These are phyloP conservation scores for Sporobolomyces pararoseus DNA, from an alignment of 768 basidiomycete species.

Conservation along the genomic window DNA sequence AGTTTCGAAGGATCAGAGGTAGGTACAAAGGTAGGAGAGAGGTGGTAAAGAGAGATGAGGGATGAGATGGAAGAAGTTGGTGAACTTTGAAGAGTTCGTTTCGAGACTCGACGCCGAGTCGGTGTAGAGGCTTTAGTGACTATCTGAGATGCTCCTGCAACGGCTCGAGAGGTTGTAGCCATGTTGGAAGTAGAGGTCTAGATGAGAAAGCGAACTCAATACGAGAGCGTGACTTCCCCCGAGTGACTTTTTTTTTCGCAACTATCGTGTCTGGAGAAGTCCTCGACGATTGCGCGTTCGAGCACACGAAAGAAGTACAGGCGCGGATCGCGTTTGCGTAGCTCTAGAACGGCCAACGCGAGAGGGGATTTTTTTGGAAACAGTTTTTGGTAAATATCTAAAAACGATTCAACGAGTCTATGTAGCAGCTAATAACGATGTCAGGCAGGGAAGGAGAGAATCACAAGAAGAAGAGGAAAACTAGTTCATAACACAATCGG, in stretches of 20 bases:
- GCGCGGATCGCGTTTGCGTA: too few species aligned
- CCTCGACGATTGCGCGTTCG: too few species aligned
- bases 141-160: not conserved
- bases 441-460: not conserved
- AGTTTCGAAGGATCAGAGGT: not conserved
- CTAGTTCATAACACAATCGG: not conserved
- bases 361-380: too few species aligned
- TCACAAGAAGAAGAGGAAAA: not conserved
- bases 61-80: not conserved
- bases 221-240: too few species aligned
- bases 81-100: not conserved
- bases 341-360: too few species aligned
- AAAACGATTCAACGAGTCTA: conserved; percentile 1
- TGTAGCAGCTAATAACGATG: conserved; percentile 2
- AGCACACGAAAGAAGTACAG: too few species aligned
- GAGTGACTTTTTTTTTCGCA: too few species aligned
- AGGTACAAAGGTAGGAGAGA: conserved; percentile 34
- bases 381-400: too few species aligned
- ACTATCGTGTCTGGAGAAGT: too few species aligned
- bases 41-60: conserved; percentile 34
- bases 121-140: not conserved
- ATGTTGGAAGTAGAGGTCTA: not conserved
- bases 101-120: conserved; percentile 9
- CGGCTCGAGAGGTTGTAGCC: not conserved
- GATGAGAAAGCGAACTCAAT: too few species aligned